phyloP scores from a whole-genome alignment of 2,329 filamentous ascomycete genomes.

The Fusarium devonianum region DNA sequence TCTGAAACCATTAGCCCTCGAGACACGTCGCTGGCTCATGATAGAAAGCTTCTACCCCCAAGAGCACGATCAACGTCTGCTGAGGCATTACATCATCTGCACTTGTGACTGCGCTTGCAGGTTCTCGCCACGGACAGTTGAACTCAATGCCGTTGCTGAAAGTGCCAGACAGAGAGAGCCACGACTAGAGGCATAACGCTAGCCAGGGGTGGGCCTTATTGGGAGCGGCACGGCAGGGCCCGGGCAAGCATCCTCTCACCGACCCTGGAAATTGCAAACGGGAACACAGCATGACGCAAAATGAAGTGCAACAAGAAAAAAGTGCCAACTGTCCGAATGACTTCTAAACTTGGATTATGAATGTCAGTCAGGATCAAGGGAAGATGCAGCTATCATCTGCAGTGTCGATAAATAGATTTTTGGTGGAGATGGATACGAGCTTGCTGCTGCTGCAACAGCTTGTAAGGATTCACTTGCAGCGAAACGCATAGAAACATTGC shows the following conservation, averaged over 20 bases:
- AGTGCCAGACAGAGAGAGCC: conserved; percentile 4
- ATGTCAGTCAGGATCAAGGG: conserved; percentile 8
- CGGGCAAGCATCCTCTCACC: conserved; percentile 12
- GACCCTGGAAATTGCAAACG: conserved; percentile 7
- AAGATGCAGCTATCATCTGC: conserved; percentile 28
- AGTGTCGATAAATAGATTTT: conserved; percentile 23
- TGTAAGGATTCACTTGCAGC: conserved; percentile 4
- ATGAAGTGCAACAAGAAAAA: neutral
- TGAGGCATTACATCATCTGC: neutral
- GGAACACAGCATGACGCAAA: conserved; percentile 20
- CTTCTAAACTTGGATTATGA: conserved; percentile 4
- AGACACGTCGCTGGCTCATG: conserved; percentile 6
- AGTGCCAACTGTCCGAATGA: conserved; percentile 15
- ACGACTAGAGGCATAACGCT: conserved; percentile 8
- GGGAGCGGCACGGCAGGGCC: conserved; percentile 18
- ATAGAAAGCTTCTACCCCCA: neutral
- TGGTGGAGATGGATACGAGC: conserved; percentile 12
- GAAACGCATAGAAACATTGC: conserved; percentile 9
- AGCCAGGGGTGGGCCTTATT: conserved; percentile 24
- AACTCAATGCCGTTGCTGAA: conserved; percentile 1
- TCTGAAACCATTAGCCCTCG: too few relatives aligned
- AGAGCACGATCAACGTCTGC: conserved; percentile 1
- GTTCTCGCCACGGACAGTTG: conserved; percentile 1
- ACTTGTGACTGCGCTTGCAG: conserved; percentile 4
- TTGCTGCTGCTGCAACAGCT: neutral